These are phyloP conservation scores for Spatholobus suberectus DNA, from an alignment of 306 rosid genomes.

Conservation along the genomic window DNA sequence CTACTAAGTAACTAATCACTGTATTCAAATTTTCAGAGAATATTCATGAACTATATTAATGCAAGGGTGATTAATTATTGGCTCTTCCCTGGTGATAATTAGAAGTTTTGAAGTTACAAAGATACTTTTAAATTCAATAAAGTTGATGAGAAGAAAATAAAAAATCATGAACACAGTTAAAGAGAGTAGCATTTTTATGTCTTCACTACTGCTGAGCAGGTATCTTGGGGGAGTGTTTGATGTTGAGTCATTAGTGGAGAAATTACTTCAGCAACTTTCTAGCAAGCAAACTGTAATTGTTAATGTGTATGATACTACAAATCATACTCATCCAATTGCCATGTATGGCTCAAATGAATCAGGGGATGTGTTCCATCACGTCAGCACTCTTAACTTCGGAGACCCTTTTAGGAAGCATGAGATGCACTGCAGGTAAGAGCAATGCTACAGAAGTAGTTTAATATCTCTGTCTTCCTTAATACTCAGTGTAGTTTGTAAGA, in stretches of 20 bases:
- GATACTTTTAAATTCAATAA: constrained; percentile 3
- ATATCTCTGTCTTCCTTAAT: not conserved
- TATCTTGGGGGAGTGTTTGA: constrained; percentile 98
- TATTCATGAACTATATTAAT: not conserved
- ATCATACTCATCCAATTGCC: constrained; percentile 76
- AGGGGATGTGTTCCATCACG: constrained; percentile 65
- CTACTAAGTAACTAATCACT: not conserved
- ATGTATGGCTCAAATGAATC: constrained; percentile 90
- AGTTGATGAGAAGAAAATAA: not conserved
- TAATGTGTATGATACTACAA: constrained; percentile 90
- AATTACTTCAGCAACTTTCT: constrained; percentile 94
- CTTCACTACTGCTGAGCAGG: constrained; percentile 54
- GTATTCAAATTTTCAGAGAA: not conserved
- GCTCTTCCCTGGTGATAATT: constrained; percentile 1
- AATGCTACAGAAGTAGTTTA: not conserved
- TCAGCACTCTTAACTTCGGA: constrained; percentile 85
- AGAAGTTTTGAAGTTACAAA: constrained; percentile 14
- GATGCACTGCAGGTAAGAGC: constrained; percentile 91
- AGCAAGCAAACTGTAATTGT: constrained; percentile 96
- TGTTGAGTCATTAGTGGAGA: constrained; percentile 93
- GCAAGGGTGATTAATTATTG: not conserved
- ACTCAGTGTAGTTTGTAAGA: not conserved
- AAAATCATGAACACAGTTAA: not conserved
- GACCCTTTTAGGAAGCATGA: constrained; percentile 96
- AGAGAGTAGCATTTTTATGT: constrained; percentile 2